Evolutionary conservation across 306 rosid species (phyloP), one percentile per base, ranked within the genome.

Genomic region (Cicer chorassanicum): DNA sequence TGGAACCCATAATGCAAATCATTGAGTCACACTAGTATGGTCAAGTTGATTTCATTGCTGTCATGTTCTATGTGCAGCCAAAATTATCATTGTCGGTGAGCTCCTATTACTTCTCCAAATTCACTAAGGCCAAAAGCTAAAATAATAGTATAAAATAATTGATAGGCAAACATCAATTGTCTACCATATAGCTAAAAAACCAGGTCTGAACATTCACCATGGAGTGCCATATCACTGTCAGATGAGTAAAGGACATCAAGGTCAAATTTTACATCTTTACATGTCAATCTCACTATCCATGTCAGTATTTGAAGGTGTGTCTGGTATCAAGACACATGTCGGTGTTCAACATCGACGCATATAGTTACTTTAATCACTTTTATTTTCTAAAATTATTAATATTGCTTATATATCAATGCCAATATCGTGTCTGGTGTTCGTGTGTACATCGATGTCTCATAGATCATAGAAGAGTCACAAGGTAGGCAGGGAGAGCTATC

Each of bases 121-220:
- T 45, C 61, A 36, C 65, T 74, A 10, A 54, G 53, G 55, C 78
- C 70, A 73, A 36, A 57, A 45, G 72, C 51, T 65, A 76, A 67
- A 73, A 81, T 72, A 81, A 77, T 78, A 65, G 53, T 66, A 36
- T 29, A 39, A 53, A 86, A 86, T 87, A 76, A 82, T 89, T 86
- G 82, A 72, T 69, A 64, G 65, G 76, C 82, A 84, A 65, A 60
- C 70, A 78, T 49, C 34, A 56, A 72, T 63, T 68, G 85, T 60
- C 44, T 46, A 61, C 71, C 77, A 72, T 43, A 61, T 53, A 55
- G 36, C 46, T 39, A 79, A 82, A 50, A 66, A 61, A 44, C 18
- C 29, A 55, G 70, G 61, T 34, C 66, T 73, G 74, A 88, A 80
- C 86, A 74, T 69, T 76, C 80, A 83, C 75, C 77, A 71, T 71